These are phyloP conservation scores for Pseudotulostoma volvatum DNA, from an alignment of 495 filamentous ascomycete species.

Conservation along the genomic window DNA sequence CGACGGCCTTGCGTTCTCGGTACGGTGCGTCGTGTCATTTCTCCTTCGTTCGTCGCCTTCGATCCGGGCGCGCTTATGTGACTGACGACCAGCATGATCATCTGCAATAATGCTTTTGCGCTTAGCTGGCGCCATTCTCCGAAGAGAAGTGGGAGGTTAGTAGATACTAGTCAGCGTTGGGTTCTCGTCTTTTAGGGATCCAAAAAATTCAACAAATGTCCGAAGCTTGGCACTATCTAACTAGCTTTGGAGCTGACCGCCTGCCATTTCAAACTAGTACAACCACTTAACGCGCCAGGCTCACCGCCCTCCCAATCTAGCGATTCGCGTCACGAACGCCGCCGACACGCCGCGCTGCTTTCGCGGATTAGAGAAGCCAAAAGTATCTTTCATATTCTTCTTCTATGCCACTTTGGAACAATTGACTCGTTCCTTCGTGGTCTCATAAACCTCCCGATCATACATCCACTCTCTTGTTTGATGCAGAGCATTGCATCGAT, in stretches of 20 bases:
- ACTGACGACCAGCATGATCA: constrained; percentile 22
- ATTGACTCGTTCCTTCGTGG: background rate
- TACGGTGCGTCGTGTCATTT: constrained; percentile 16
- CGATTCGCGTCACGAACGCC: background rate
- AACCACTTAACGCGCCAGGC: background rate
- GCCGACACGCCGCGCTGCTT: background rate
- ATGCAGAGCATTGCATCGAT: background rate
- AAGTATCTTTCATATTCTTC: no score
- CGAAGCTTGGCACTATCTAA: background rate
- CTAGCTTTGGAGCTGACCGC: background rate
- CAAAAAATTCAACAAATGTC: background rate
- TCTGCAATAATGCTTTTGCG: constrained; percentile 32
- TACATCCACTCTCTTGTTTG: background rate
- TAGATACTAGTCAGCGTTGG: background rate
- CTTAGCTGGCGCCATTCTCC: constrained; percentile 35
- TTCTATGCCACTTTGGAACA: background rate
- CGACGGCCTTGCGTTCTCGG: constrained; percentile 6
- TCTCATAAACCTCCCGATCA: background rate
- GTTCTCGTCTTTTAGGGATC: background rate
- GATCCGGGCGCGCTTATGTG: constrained; percentile 31
- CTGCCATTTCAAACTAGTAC: no score
- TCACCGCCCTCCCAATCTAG: background rate
- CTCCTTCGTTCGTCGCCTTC: constrained; percentile 24
- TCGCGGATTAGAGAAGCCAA: no score
- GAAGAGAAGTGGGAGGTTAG: background rate